Conservation (phyloP, 2,329 filamentous ascomycete species). For the Arthrobotrys sphaeroides region DNA sequence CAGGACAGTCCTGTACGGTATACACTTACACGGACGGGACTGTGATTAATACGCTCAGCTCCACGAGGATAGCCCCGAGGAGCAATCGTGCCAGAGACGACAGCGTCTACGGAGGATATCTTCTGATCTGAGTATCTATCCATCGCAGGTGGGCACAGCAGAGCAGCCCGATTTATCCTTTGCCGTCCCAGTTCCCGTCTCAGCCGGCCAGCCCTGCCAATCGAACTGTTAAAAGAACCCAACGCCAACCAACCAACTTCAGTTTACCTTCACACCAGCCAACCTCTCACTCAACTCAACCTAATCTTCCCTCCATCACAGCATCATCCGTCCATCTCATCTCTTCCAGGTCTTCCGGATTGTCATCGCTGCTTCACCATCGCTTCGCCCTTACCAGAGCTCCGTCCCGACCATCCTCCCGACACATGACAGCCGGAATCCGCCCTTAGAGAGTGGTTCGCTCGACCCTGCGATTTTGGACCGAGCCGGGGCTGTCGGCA, state of each 20-base stretch:
- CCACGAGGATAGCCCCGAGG: too few species aligned
- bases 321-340: conserved; percentile 19
- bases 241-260: neutral
- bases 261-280: neutral
- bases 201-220: conserved; percentile 29
- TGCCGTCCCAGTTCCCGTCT: conserved; percentile 36
- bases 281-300: neutral
- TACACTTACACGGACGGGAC: too few species aligned
- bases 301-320: conserved; percentile 4
- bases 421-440: conserved; percentile 27
- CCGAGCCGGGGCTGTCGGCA: conserved; percentile 3
- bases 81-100: too few species aligned
- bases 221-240: too few species aligned
- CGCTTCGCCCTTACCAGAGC: neutral
- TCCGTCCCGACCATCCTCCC: neutral
- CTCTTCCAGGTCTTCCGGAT: too few species aligned
- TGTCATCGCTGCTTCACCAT: too few species aligned
- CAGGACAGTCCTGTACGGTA: too few species aligned
- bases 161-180: conserved; percentile 23
- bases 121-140: too few species aligned
- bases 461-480: conserved; percentile 1
- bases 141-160: too few species aligned
- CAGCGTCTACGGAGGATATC: too few species aligned
- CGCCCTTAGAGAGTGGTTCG: conserved; percentile 28
- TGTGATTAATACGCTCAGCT: too few species aligned